phyloP scores from a whole-genome alignment of 2,329 filamentous ascomycete species.

The Sphaerulina vaccinii region DNA sequence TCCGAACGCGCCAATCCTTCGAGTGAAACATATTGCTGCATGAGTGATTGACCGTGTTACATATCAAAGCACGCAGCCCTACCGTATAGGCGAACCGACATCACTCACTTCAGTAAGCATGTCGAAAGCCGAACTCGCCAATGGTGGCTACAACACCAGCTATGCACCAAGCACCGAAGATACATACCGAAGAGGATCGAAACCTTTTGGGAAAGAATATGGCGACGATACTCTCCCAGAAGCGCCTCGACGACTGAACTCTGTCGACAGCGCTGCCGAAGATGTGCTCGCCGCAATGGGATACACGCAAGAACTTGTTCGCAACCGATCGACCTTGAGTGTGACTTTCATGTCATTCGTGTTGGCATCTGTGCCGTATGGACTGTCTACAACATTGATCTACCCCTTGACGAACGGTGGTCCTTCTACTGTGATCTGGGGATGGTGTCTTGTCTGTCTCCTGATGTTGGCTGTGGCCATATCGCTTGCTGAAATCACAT shows the following conservation, averaged over 20 bases:
- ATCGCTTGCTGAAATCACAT: slow-evolving; percentile 72
- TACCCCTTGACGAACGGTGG: slow-evolving; percentile 68
- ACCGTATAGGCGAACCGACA: background rate
- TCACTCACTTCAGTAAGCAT: slow-evolving; percentile 9
- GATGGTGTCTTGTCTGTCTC: slow-evolving; percentile 65
- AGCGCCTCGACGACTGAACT: slow-evolving; percentile 15
- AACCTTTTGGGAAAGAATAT: slow-evolving; percentile 14
- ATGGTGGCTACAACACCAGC: background rate
- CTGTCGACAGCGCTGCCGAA: slow-evolving; percentile 51
- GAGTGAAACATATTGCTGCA: slow-evolving; percentile 13
- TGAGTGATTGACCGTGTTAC: slow-evolving; percentile 17
- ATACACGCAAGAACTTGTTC: slow-evolving; percentile 64
- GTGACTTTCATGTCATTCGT: slow-evolving; percentile 77
- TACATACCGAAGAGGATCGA: slow-evolving; percentile 19
- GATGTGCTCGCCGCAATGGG: slow-evolving; percentile 63
- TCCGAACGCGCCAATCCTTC: slow-evolving; percentile 16
- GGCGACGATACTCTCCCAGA: slow-evolving; percentile 9
- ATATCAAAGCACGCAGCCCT: slow-evolving; percentile 10
- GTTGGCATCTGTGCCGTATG: slow-evolving; percentile 71
- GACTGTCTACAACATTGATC: slow-evolving; percentile 66
- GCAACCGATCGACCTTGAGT: slow-evolving; percentile 66
- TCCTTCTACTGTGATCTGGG: slow-evolving; percentile 70
- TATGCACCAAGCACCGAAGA: slow-evolving; percentile 11
- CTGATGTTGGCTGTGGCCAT: slow-evolving; percentile 70
- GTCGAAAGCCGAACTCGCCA: slow-evolving; percentile 18